phyloP scores from a whole-genome alignment of 176 grass and related monocot species.

The Musa schizocarpa region DNA sequence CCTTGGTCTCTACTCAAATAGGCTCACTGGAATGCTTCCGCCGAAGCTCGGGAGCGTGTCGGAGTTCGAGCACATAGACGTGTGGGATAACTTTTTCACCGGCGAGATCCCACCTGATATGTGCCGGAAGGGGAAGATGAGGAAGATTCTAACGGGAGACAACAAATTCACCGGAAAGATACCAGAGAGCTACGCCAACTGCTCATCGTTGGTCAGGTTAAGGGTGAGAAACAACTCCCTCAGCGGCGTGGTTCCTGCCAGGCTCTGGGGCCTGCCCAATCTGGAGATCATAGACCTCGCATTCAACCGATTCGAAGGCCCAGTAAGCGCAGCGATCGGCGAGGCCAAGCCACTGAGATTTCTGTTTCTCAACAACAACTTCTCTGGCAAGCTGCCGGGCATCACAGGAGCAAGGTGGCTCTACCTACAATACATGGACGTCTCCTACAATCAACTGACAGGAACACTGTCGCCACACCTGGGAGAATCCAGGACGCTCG shows the following conservation, averaged over 20 bases:
- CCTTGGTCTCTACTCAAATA: conserved; percentile 66
- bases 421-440: too few relatives aligned
- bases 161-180: conserved; percentile 65
- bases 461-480: too few relatives aligned
- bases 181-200: conserved; percentile 48
- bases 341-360: conserved; percentile 27
- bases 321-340: conserved; percentile 32
- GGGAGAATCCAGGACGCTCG: too few relatives aligned
- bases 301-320: conserved; percentile 50
- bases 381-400: conserved; percentile 53
- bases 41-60: conserved; percentile 54
- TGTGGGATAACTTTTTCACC: conserved; percentile 61
- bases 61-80: conserved; percentile 49
- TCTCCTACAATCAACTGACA: too few relatives aligned
- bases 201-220: conserved; percentile 42
- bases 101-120: conserved; percentile 56
- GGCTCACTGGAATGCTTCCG: conserved; percentile 54
- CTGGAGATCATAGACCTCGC: conserved; percentile 46
- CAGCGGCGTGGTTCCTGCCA: conserved; percentile 52
- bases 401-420: background rate
- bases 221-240: conserved; percentile 65
- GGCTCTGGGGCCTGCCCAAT: conserved; percentile 54
- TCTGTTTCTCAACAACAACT: conserved; percentile 35
- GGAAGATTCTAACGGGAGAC: conserved; percentile 59
- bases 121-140: conserved; percentile 48